Evolutionary conservation across 176 grass and related monocot genomes (phyloP), one percentile per base, ranked within the genome.

Genomic region (Juncus inflexus): DNA sequence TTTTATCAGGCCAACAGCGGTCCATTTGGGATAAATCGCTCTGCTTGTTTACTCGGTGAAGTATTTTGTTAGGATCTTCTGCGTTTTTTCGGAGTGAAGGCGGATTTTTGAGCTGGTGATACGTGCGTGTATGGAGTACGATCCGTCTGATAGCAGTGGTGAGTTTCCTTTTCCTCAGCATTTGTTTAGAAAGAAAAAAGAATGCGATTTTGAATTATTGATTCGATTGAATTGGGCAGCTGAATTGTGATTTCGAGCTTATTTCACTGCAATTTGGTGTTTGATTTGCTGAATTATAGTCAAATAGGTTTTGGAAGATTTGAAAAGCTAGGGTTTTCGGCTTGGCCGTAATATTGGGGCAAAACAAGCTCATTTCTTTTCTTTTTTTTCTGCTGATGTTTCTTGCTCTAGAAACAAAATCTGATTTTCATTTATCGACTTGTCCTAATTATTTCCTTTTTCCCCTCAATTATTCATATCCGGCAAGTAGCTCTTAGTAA

Each of bases 71-170:
- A 59, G 6, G 43, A 35, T 42, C 58, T 59, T 14, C 35, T 58
- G 67, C 42, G 47, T 64, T 51, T 49, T 19, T 66, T 67, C 12
- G 15, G 55, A 54, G 72, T 2, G 3, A 35, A 36, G 70, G 14
- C 6, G 71, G 35, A 37, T 5, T 53, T 36, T 6, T 73, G 59
- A 65, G 35, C 60, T 16, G 51, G 14, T 37, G 38, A 14, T 37
- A 35, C 19, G 19, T 15, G 61, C n/a, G n/a, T 42, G 61, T 14
- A 89, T 95, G 90, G 77, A 95, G 0, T 86, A 84, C 74, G 74
- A 73, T 51, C 66, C 80, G 19, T 86, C 80, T 3, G 90, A 95
- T 63, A 95, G 90, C 74, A 95, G 90, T 58, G 90, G 86, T 95
- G 65, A 90, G 83, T 79, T 67, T 51, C 57, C 19, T 28, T 28